Percentiles rank a stretch among this genome's conserved stretches.
phyloP scores from a whole-genome alignment of 148 eudicot species.

The Fagopyrum esculentum region DNA sequence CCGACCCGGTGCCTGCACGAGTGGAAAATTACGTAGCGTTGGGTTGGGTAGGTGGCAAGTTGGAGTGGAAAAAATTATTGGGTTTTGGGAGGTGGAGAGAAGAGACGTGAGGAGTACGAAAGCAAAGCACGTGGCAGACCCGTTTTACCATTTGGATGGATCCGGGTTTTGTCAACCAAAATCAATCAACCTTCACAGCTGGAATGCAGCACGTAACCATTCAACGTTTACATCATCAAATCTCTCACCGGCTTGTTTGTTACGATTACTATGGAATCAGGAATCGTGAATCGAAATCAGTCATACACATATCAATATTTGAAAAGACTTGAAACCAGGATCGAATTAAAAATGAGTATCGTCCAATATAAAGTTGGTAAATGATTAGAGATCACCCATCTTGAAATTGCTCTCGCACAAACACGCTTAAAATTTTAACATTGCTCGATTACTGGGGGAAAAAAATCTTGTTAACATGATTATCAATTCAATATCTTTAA shows the following conservation, averaged over 20 bases:
- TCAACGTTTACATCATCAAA: neutral
- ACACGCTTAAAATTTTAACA: too few species aligned
- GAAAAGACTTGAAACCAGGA: too few species aligned
- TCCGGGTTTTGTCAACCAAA: neutral
- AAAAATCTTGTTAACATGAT: too few species aligned
- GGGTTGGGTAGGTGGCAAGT: neutral
- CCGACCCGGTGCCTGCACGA: neutral
- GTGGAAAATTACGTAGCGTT: neutral
- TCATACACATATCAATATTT: too few species aligned
- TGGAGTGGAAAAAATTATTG: neutral
- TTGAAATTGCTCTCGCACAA: too few species aligned
- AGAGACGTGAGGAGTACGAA: slow-evolving; percentile 4
- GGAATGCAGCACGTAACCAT: neutral
- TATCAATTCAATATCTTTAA: too few species aligned
- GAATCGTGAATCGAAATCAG: too few species aligned
- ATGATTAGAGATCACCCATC: too few species aligned
- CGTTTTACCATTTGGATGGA: neutral
- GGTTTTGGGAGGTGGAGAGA: neutral
- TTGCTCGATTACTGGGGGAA: too few species aligned
- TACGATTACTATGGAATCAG: too few species aligned
- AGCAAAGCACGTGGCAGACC: neutral
- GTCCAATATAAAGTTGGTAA: too few species aligned
- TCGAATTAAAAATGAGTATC: too few species aligned
- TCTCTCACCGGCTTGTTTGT: neutral
- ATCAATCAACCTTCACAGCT: neutral